Evolutionary conservation across 2,329 filamentous ascomycete genomes (phyloP).

Genomic region (Penicillium sp.): DNA sequence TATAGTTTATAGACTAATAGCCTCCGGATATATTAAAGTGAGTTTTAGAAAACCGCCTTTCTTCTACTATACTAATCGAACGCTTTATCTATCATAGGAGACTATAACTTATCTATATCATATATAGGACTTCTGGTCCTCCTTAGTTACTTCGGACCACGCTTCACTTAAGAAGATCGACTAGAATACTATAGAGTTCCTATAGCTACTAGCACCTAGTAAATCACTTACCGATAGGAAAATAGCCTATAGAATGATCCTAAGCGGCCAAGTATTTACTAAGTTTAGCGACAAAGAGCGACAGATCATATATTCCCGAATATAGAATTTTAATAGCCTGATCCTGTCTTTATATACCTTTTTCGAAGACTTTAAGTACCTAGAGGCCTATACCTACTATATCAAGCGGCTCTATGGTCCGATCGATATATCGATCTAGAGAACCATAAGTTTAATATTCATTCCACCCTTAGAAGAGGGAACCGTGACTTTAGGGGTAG

Average conservation of each 20-base stretch:
- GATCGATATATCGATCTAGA: slow-evolving; percentile 5
- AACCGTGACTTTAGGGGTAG: not conserved
- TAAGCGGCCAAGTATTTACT: not conserved
- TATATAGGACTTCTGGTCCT: slow-evolving; percentile 23
- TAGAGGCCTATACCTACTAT: slow-evolving; percentile 28
- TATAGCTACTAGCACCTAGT: slow-evolving; percentile 22
- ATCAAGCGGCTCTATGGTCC: slow-evolving; percentile 29
- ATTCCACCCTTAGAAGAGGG: slow-evolving; percentile 7
- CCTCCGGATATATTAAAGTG: slow-evolving; percentile 17
- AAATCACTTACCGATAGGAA: not conserved
- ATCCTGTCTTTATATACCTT: slow-evolving; percentile 40
- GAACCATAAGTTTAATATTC: slow-evolving; percentile 6
- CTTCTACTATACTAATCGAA: not conserved
- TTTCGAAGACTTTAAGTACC: slow-evolving; percentile 40
- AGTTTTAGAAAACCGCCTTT: slow-evolving; percentile 2
- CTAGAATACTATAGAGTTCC: slow-evolving; percentile 16
- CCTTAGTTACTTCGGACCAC: slow-evolving; percentile 15
- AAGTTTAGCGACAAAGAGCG: slow-evolving; percentile 21
- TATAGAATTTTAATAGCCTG: slow-evolving; percentile 27
- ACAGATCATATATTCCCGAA: slow-evolving; percentile 29
- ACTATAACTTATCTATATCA: slow-evolving; percentile 19
- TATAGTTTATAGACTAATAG: slow-evolving; percentile 16
- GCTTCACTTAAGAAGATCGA: slow-evolving; percentile 21
- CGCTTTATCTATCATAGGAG: slow-evolving; percentile 14
- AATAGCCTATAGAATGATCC: not conserved